Conservation (phyloP, 441 rosid genomes). For the Flueggea neowawraea region DNA sequence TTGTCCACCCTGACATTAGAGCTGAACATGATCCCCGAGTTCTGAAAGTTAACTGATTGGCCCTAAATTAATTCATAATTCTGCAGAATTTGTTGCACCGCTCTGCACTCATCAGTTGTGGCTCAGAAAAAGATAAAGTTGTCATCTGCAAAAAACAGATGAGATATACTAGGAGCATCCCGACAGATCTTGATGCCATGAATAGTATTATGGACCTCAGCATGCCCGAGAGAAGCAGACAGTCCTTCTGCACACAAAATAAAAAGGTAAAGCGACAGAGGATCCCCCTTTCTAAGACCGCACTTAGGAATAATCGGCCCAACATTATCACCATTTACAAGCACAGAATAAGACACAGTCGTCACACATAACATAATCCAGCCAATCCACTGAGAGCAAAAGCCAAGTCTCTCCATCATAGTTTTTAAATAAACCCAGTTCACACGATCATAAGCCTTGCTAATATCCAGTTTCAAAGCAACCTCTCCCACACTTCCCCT, state of each 20-base stretch:
- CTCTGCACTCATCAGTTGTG: neutral
- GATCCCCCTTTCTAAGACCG: neutral
- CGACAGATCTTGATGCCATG: neutral
- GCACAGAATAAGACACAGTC: neutral
- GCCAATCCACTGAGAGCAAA: neutral
- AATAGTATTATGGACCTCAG: neutral
- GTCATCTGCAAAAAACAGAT: slow-evolving; percentile 2
- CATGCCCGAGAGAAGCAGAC: neutral
- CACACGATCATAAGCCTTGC: slow-evolving; percentile 1
- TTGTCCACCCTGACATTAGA: no score
- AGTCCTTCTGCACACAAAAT: neutral
- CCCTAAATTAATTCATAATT: neutral
- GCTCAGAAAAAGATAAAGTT: neutral
- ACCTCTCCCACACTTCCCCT: neutral
- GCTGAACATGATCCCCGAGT: no score
- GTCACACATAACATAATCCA: neutral
- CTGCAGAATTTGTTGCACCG: neutral
- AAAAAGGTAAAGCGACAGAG: neutral
- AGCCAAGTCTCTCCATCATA: neutral
- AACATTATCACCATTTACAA: neutral
- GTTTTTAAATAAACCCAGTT: neutral
- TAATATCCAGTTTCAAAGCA: slow-evolving; percentile 2
- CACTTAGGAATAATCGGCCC: neutral
- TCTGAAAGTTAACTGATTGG: neutral
- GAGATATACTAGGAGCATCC: neutral